Evolutionary conservation across 805 yeast species (phyloP).

Genomic region (Ogataea trehaloabstinens): DNA sequence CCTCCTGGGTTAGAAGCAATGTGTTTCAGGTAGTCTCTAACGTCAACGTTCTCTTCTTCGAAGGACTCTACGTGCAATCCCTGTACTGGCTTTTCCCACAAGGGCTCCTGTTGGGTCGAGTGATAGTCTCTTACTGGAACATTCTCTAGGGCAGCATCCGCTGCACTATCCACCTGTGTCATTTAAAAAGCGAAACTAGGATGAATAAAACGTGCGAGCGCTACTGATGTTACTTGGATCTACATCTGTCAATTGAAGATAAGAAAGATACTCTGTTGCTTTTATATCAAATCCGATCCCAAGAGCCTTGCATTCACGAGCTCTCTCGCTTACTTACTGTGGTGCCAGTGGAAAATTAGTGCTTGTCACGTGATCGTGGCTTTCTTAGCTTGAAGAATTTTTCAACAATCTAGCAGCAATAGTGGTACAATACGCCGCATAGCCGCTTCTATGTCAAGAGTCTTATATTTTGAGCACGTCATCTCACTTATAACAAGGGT

Average conservation of each 20-base stretch:
- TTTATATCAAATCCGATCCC: background rate
- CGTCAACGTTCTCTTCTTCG: constrained; percentile 24
- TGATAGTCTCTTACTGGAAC: constrained; percentile 1
- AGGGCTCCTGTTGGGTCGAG: background rate
- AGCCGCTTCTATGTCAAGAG: too few relatives aligned
- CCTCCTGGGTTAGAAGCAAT: constrained; percentile 38
- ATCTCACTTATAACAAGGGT: too few relatives aligned
- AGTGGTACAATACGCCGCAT: too few relatives aligned
- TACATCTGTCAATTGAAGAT: too few relatives aligned
- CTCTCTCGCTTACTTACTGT: background rate
- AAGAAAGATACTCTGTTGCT: background rate
- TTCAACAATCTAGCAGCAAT: background rate
- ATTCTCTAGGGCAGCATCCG: too few relatives aligned
- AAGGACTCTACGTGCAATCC: constrained; percentile 13
- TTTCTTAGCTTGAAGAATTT: constrained; percentile 1
- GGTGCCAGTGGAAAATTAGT: constrained; percentile 6
- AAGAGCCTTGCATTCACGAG: background rate
- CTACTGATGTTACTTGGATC: too few relatives aligned
- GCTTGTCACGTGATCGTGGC: constrained; percentile 14
- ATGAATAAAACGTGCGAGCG: too few relatives aligned
- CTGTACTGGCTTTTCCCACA: background rate
- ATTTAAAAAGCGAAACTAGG: too few relatives aligned
- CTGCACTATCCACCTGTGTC: too few relatives aligned
- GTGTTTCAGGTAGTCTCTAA: constrained; percentile 27
- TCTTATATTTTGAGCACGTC: too few relatives aligned